Conservation (phyloP, 192 early-diverging fungal genomes). For the Coemansia biformis region DNA sequence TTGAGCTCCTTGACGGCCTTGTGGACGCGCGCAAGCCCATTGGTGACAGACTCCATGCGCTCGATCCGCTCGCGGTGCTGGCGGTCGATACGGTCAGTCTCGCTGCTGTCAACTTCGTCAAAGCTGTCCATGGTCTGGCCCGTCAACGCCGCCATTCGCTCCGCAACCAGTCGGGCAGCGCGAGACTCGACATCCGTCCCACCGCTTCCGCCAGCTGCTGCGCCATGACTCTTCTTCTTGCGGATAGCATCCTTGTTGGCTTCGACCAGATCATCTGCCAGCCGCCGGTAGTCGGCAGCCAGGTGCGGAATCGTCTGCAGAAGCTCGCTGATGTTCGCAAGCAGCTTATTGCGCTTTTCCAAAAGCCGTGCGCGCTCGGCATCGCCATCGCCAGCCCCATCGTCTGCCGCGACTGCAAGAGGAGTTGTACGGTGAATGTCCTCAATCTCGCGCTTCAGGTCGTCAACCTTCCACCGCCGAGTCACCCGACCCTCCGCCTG, state of each 20-base stretch:
- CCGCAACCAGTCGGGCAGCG: slow-evolving; percentile 38
- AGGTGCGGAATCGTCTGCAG: slow-evolving; percentile 18
- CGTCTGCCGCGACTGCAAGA: not conserved
- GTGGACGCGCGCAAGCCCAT: slow-evolving; percentile 20
- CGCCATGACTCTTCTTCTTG: not conserved
- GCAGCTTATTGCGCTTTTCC: slow-evolving; percentile 22
- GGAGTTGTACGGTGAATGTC: slow-evolving; percentile 32
- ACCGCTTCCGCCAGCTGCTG: no score
- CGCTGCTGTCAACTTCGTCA: slow-evolving; percentile 8
- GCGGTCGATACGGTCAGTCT: slow-evolving; percentile 18
- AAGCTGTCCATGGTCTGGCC: slow-evolving; percentile 21
- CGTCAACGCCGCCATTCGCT: slow-evolving; percentile 47
- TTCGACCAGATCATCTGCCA: slow-evolving; percentile 27
- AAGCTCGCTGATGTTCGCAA: slow-evolving; percentile 25
- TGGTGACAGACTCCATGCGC: slow-evolving; percentile 25
- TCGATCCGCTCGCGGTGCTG: slow-evolving; percentile 19
- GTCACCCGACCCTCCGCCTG: slow-evolving; percentile 39
- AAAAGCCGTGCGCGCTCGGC: slow-evolving; percentile 13
- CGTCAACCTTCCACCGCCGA: slow-evolving; percentile 34
- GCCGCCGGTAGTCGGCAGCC: slow-evolving; percentile 22
- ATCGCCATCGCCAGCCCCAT: no score
- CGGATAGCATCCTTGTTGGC: slow-evolving; percentile 8
- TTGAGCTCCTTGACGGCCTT: slow-evolving; percentile 12
- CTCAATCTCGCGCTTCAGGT: slow-evolving; percentile 45
- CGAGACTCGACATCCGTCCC: slow-evolving; percentile 27